A percentile compares a stretch with the other conserved stretches of the same genome.
These are phyloP conservation scores for Metarhizium humberi DNA, from an alignment of 2,329 filamentous ascomycete genomes.

Conservation along the genomic window DNA sequence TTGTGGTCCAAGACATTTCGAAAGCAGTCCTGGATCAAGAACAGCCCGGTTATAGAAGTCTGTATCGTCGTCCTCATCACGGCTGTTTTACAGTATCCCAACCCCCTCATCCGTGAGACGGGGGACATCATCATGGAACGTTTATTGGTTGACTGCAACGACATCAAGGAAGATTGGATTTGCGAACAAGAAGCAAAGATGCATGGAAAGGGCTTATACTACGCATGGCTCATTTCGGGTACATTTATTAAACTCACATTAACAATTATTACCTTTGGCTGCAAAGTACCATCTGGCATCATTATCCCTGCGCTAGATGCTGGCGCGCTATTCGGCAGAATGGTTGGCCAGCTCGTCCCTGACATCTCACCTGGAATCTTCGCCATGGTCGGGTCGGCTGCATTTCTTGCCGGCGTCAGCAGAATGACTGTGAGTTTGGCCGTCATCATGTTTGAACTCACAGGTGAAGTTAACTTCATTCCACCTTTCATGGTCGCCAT, in stretches of 20 bases:
- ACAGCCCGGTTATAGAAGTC: constrained; percentile 46
- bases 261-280: constrained; percentile 49
- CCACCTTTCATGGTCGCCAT: constrained; percentile 52
- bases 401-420: constrained; percentile 48
- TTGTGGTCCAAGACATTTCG: constrained; percentile 47
- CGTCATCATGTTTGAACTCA: constrained; percentile 54
- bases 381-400: constrained; percentile 50
- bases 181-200: constrained; percentile 36
- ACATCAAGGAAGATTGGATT: constrained; percentile 31
- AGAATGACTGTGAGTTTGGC: constrained; percentile 49
- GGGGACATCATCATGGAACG: constrained; percentile 48
- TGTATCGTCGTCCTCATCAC: constrained; percentile 43
- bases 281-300: constrained; percentile 50
- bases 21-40: constrained; percentile 40
- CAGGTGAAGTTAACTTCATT: constrained; percentile 47
- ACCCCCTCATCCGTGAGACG: constrained; percentile 42
- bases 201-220: constrained; percentile 29
- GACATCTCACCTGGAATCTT: constrained; percentile 47
- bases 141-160: constrained; percentile 44
- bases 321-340: constrained; percentile 47
- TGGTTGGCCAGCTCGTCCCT: constrained; percentile 31
- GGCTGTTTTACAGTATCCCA: constrained; percentile 45
- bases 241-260: constrained; percentile 44
- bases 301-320: constrained; percentile 51
- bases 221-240: constrained; percentile 42